Percentiles rank a stretch among this genome's conserved stretches.
phyloP scores from a whole-genome alignment of 2,329 filamentous ascomycete genomes.

The Myriosclerotinia scirpicola region DNA sequence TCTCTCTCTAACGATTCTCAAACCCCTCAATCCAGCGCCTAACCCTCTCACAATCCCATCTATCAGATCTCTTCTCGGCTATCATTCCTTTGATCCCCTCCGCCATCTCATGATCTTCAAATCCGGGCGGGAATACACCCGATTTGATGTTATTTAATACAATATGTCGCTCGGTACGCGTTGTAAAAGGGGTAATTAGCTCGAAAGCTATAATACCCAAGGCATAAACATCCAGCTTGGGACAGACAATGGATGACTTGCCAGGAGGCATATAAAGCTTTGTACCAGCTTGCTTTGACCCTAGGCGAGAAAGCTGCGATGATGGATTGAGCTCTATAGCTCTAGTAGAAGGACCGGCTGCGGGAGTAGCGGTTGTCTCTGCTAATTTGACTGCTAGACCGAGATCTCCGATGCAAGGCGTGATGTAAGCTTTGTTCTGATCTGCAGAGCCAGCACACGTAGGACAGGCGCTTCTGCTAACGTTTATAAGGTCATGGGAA shows the following conservation, averaged over 20 bases:
- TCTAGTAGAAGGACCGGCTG: constrained; percentile 5
- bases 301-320: constrained; percentile 21
- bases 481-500: constrained; percentile 47
- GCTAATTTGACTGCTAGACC: constrained; percentile 56
- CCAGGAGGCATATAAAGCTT: constrained; percentile 56
- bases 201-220: constrained; percentile 64
- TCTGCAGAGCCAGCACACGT: constrained; percentile 44
- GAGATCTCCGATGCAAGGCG: constrained; percentile 67
- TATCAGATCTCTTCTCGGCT: constrained; percentile 24
- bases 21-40: constrained; percentile 29
- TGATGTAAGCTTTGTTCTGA: constrained; percentile 46
- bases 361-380: constrained; percentile 25
- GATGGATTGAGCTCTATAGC: constrained; percentile 2
- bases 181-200: constrained; percentile 55
- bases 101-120: constrained; percentile 32
- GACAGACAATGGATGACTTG: constrained; percentile 41
- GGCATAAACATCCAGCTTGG: constrained; percentile 60
- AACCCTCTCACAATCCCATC: constrained; percentile 32
- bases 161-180: constrained; percentile 49
- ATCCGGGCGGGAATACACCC: constrained; percentile 29
- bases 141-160: constrained; percentile 44
- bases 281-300: constrained; percentile 54
- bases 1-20: neutral
- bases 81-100: constrained; percentile 36
- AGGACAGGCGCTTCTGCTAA: constrained; percentile 38